Conservation (phyloP, 768 basidiomycete species). For the Boletus vinaceobasis region DNA sequence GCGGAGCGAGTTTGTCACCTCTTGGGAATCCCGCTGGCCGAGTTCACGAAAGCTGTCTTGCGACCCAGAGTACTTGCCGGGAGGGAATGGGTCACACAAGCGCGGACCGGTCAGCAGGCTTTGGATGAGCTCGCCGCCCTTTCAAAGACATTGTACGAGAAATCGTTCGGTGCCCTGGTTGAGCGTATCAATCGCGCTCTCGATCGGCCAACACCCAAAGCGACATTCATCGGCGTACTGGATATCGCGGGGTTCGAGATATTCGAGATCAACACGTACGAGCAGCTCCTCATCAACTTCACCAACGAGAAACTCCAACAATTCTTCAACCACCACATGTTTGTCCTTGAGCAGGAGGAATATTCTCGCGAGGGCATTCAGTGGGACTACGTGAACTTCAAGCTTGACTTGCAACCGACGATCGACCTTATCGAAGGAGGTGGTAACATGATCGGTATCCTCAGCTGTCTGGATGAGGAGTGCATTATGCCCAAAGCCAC, state of each 20-base stretch:
- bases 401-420: conserved; percentile 94
- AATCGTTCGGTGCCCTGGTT: conserved; percentile 90
- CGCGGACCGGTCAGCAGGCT: conserved; percentile 87
- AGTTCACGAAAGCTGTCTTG: conserved; percentile 85
- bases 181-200: conserved; percentile 93
- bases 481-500: conserved; percentile 99
- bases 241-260: conserved; percentile 99
- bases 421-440: conserved; percentile 95
- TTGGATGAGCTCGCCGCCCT: conserved; percentile 87
- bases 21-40: conserved; percentile 80
- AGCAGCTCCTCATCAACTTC: conserved; percentile 97
- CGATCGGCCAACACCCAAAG: conserved; percentile 87
- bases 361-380: conserved; percentile 94
- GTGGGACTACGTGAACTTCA: conserved; percentile 98
- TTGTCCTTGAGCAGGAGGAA: conserved; percentile 98
- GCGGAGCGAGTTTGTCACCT: conserved; percentile 89
- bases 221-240: conserved; percentile 94
- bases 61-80: conserved; percentile 91
- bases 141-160: conserved; percentile 96
- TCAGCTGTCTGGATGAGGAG: conserved; percentile 93
- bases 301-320: conserved; percentile 99
- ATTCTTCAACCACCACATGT: conserved; percentile 99
- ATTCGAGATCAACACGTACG: conserved; percentile 90
- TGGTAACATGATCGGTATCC: conserved; percentile 71
- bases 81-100: conserved; percentile 94